Evolutionary conservation across 1,284 basidiomycete species (phyloP).

Genomic region (Malassezia obtusa): DNA sequence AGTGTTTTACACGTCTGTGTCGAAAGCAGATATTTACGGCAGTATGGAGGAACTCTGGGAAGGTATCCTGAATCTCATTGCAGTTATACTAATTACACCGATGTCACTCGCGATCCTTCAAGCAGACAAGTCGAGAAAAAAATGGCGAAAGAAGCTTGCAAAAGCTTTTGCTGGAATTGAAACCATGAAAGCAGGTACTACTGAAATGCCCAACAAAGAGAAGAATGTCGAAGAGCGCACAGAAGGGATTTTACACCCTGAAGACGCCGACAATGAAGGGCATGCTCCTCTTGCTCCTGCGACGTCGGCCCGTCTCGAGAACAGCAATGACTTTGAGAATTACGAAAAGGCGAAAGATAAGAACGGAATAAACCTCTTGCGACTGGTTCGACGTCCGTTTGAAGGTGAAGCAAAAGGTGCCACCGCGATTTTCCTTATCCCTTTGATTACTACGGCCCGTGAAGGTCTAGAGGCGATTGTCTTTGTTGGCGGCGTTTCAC

Average conservation of each 20-base stretch:
- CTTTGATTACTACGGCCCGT: conserved; percentile 41
- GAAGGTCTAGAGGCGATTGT: conserved; percentile 45
- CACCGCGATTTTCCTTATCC: conserved; percentile 37
- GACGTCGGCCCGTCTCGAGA: neutral
- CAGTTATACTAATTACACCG: conserved; percentile 41
- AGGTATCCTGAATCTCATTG: conserved; percentile 43
- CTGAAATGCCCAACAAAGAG: neutral
- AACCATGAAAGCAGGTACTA: neutral
- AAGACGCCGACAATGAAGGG: neutral
- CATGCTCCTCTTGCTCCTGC: neutral
- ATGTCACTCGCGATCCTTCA: conserved; percentile 44
- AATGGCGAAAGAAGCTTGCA: conserved; percentile 40
- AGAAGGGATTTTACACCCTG: neutral
- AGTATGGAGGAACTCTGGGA: conserved; percentile 47
- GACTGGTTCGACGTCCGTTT: conserved; percentile 1
- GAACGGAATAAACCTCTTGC: neutral
- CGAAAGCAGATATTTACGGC: conserved; percentile 53
- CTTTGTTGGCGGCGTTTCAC: conserved; percentile 44
- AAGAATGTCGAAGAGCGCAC: neutral
- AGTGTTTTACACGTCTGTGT: conserved; percentile 37
- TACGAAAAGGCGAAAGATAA: neutral
- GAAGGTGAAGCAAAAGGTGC: conserved; percentile 11
- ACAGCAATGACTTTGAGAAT: neutral
- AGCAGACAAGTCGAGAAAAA: conserved; percentile 33
- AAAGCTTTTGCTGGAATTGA: conserved; percentile 22